Evolutionary conservation across 768 basidiomycete species (phyloP).

Genomic region (Leccinum sublutescens): DNA sequence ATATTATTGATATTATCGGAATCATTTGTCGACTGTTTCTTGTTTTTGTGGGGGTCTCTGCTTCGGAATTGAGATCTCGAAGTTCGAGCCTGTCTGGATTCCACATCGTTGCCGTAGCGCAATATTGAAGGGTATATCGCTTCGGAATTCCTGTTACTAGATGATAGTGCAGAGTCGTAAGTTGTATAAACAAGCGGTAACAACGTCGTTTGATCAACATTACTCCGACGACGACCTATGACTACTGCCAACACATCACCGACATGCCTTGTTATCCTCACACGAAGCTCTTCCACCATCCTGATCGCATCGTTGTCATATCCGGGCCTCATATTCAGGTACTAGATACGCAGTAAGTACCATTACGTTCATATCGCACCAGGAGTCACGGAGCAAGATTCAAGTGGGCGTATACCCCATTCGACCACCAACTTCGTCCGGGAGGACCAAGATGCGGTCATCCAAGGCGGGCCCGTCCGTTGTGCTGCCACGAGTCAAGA

Average conservation of each 20-base stretch:
- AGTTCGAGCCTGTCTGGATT: not conserved
- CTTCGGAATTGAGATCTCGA: not conserved
- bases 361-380: not conserved
- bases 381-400: constrained; percentile 26
- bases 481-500: constrained; percentile 52
- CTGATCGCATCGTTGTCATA: constrained; percentile 40
- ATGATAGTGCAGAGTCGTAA: not conserved
- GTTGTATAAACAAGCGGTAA: not conserved
- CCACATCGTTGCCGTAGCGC: not conserved
- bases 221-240: not conserved
- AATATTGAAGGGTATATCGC: not conserved
- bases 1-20: too few relatives aligned
- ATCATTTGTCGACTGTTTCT: too few relatives aligned
- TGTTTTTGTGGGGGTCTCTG: not conserved
- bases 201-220: not conserved
- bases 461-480: constrained; percentile 56
- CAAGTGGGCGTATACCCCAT: constrained; percentile 50
- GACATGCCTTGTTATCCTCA: constrained; percentile 48
- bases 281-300: constrained; percentile 43
- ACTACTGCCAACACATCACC: not conserved
- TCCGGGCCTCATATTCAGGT: constrained; percentile 66
- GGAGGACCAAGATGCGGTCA: constrained; percentile 31
- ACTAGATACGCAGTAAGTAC: constrained; percentile 51
- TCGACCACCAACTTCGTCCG: constrained; percentile 40
- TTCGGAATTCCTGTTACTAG: not conserved